These are phyloP conservation scores for Saprolegnia parasitica DNA, from an alignment of 352 stramenopile species.

Conservation along the genomic window DNA sequence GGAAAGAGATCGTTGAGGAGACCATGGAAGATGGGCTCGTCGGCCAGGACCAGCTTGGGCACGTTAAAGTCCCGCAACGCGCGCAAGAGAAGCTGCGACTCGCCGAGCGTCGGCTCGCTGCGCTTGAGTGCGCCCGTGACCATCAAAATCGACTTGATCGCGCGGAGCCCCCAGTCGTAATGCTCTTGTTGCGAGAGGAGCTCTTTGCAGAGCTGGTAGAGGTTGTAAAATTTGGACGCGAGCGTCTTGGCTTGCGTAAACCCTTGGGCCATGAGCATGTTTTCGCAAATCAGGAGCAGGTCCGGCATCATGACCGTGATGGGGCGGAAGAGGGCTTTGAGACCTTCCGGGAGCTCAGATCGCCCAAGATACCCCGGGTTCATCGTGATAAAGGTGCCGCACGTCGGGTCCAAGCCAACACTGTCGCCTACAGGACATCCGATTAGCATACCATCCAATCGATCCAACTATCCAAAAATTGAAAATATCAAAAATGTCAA, in stretches of 20 bases:
- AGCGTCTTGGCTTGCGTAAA: slow-evolving; percentile 91
- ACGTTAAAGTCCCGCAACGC: slow-evolving; percentile 95
- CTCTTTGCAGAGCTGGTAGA: slow-evolving; percentile 91
- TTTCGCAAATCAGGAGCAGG: slow-evolving; percentile 95
- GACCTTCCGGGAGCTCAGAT: slow-evolving; percentile 90
- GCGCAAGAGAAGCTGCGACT: slow-evolving; percentile 91
- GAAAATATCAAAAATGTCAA: too few species aligned
- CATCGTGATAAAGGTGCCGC: slow-evolving; percentile 96
- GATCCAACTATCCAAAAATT: too few species aligned
- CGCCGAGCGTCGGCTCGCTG: slow-evolving; percentile 85
- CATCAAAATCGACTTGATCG: slow-evolving; percentile 93
- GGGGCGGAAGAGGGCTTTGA: slow-evolving; percentile 93
- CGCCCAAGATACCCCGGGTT: slow-evolving; percentile 93
- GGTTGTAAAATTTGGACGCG: slow-evolving; percentile 92
- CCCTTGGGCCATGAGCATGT: slow-evolving; percentile 96
- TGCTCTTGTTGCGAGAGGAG: slow-evolving; percentile 93
- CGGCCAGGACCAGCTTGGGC: slow-evolving; percentile 93
- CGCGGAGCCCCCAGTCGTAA: slow-evolving; percentile 94
- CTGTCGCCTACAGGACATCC: slow-evolving; percentile 47
- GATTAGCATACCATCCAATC: neutral
- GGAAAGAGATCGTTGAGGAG: slow-evolving; percentile 93
- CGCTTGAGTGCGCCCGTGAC: slow-evolving; percentile 92
- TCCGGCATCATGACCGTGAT: slow-evolving; percentile 96
- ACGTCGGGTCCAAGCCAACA: slow-evolving; percentile 83
- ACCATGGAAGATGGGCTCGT: slow-evolving; percentile 91